Evolutionary conservation across 495 filamentous ascomycete species (phyloP), one percentile per base, ranked within the genome.

Genomic region (Xylaria venustula): DNA sequence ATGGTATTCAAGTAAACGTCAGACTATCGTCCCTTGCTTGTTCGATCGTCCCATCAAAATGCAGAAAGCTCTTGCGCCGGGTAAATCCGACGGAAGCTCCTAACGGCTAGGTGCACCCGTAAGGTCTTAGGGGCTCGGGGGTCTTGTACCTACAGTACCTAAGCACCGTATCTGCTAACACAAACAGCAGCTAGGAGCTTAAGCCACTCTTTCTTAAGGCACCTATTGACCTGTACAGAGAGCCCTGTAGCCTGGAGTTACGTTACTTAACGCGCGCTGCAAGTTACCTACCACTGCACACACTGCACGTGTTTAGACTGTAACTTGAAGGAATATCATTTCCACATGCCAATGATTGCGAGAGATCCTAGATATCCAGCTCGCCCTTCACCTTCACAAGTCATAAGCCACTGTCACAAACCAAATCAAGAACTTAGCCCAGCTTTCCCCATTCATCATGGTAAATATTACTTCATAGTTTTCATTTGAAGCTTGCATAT

Each of bases 21-120:
- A 5, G 11, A 34, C 30, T 34, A 34, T 34, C 11, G 4, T 34
- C 30, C 11, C 30, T 34, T 34, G 5, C 30, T 34, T 34, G 30
- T 34, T 34, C 30, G 30, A 5, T 34, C 30, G 30, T 34, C 30
- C 5, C 30, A 34, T 34, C 60, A 60, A 26, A 69, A 23, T 72
- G 71, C 17, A 36, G 64, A 42, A 72, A 78, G 55, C 64, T 77
- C 7, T 40, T 3, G 37, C 14, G 3, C 37, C 37, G 37, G 37
- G 7, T 3, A 40, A 40, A 40, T 40, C 37, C 37, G 37, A 40
- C 15, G 3, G 15, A 40, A 8, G 7, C 37, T 40, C 14, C 37
- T 11, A 40, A 8, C 37, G 30, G 4, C 30, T 34, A 34, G 30
- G 4, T n/a, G n/a, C n/a, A n/a, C n/a, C n/a, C n/a, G n/a, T n/a